Percentiles rank a stretch among this genome's conserved stretches.
phyloP scores from a whole-genome alignment of 805 yeast species.

The Saturnispora sanitii region DNA sequence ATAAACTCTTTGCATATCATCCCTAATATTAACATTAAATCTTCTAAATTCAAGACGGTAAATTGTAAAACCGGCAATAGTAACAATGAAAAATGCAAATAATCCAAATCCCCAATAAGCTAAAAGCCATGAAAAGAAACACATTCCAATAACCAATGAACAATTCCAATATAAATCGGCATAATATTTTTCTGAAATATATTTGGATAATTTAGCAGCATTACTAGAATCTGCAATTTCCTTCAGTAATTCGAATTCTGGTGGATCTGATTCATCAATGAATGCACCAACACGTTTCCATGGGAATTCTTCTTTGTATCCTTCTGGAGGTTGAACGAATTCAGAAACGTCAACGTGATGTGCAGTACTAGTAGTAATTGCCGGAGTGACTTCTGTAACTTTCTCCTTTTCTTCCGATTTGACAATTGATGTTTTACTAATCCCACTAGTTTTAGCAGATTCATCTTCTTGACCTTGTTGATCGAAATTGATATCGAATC shows the following conservation, averaged over 20 bases:
- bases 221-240: slow-evolving; percentile 13
- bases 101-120: slow-evolving; percentile 59
- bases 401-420: not conserved
- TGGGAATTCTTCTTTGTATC: slow-evolving; percentile 20
- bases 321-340: slow-evolving; percentile 8
- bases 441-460: no score
- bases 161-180: slow-evolving; percentile 69
- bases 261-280: slow-evolving; percentile 21
- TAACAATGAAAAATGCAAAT: slow-evolving; percentile 49
- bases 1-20: slow-evolving; percentile 59
- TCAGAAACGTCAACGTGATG: slow-evolving; percentile 2
- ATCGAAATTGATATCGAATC: not conserved
- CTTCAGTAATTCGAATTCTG: slow-evolving; percentile 14
- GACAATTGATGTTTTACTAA: not conserved
- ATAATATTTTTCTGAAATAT: slow-evolving; percentile 57
- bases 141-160: slow-evolving; percentile 54
- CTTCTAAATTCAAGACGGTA: slow-evolving; percentile 68
- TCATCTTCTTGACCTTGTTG: no score
- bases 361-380: slow-evolving; percentile 4
- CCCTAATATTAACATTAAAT: slow-evolving; percentile 63
- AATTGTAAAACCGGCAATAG: slow-evolving; percentile 52
- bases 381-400: not conserved
- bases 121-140: slow-evolving; percentile 59
- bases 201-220: slow-evolving; percentile 38
- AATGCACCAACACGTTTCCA: slow-evolving; percentile 29